phyloP scores from a whole-genome alignment of 2,329 filamentous ascomycete species.

The Onygenales sp. region DNA sequence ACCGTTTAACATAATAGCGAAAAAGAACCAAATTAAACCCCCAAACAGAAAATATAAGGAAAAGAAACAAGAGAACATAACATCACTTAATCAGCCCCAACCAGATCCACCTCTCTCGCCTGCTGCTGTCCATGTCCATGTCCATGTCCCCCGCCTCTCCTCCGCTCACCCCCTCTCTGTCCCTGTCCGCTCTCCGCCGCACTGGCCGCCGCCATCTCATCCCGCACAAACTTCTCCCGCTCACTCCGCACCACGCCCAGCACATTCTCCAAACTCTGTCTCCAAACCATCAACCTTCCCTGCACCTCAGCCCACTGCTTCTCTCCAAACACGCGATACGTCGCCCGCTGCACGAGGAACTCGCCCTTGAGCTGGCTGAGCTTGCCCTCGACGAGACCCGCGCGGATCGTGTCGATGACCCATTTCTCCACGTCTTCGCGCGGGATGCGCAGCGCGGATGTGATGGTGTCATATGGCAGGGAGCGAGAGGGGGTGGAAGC shows the following conservation, averaged over 20 bases:
- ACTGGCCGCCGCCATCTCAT: conserved; percentile 57
- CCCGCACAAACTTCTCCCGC: conserved; percentile 67
- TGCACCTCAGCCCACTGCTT: conserved; percentile 97
- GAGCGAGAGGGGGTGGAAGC: conserved; percentile 75
- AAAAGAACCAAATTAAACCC: conserved; percentile 6
- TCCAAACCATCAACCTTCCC: conserved; percentile 84
- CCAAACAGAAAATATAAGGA: conserved; percentile 15
- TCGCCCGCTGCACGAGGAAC: conserved; percentile 91
- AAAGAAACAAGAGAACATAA: conserved; percentile 10
- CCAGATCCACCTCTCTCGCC: conserved; percentile 28
- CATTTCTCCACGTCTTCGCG: conserved; percentile 87
- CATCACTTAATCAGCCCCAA: conserved; percentile 21
- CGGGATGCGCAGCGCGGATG: conserved; percentile 74
- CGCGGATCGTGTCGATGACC: conserved; percentile 97
- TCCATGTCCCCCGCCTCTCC: conserved; percentile 21
- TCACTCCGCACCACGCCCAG: conserved; percentile 68
- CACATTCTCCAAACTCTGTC: conserved; percentile 68
- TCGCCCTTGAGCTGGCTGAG: conserved; percentile 85
- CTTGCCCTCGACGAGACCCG: conserved; percentile 91
- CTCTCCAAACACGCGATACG: conserved; percentile 93
- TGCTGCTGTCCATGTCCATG: conserved; percentile 14
- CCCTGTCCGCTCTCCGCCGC: conserved; percentile 21
- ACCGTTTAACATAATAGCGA: not conserved
- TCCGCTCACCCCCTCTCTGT: conserved; percentile 18
- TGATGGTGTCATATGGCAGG: conserved; percentile 78